These are phyloP conservation scores for Leptoxyphium fumago DNA, from an alignment of 2,329 filamentous ascomycete species.

Conservation along the genomic window DNA sequence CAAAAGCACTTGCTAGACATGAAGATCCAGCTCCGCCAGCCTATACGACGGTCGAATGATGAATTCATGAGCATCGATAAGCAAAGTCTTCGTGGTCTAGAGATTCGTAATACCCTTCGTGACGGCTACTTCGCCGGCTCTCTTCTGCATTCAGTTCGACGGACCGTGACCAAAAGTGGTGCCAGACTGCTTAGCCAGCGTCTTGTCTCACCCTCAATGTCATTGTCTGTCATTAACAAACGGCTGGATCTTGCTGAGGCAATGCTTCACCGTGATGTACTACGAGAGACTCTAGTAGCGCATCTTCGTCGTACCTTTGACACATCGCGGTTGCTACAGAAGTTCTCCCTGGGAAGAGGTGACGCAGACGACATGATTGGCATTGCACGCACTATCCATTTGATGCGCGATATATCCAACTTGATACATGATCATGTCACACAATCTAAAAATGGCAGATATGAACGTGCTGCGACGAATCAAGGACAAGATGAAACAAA, in stretches of 20 bases:
- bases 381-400: slow-evolving; percentile 64
- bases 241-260: slow-evolving; percentile 69
- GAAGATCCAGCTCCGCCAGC: slow-evolving; percentile 70
- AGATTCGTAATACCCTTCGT: slow-evolving; percentile 73
- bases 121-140: slow-evolving; percentile 71
- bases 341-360: slow-evolving; percentile 84
- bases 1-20: slow-evolving; percentile 61
- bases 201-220: slow-evolving; percentile 82
- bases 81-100: slow-evolving; percentile 76
- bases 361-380: slow-evolving; percentile 80
- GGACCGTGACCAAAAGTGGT: slow-evolving; percentile 84
- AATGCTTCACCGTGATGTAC: slow-evolving; percentile 50
- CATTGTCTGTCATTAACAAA: slow-evolving; percentile 58
- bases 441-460: background rate
- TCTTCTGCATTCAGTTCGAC: slow-evolving; percentile 73
- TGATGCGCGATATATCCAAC: slow-evolving; percentile 50
- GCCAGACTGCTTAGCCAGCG: slow-evolving; percentile 71
- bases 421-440: slow-evolving; percentile 24
- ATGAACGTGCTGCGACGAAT: slow-evolving; percentile 6
- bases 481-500: slow-evolving; percentile 11
- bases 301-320: slow-evolving; percentile 67
- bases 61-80: slow-evolving; percentile 84
- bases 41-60: slow-evolving; percentile 55
- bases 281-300: slow-evolving; percentile 54
- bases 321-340: slow-evolving; percentile 79